Conservation (phyloP, 179 eudicot species). For the Dionaea muscipula region DNA sequence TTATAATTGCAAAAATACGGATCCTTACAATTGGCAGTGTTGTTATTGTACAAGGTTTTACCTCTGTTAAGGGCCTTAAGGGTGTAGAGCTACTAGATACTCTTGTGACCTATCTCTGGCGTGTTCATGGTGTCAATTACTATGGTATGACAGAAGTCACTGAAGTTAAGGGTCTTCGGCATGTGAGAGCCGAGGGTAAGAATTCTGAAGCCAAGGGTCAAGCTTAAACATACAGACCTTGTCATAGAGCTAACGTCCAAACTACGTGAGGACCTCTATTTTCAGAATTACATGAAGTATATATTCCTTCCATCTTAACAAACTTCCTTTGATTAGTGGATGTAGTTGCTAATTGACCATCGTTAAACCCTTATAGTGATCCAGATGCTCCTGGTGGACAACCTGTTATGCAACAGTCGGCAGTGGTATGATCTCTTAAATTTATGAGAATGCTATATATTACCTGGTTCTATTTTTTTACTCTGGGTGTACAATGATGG, state of each 20-base stretch:
- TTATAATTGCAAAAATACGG: no score
- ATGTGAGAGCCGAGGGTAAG: slow-evolving; percentile 80
- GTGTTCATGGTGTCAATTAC: slow-evolving; percentile 91
- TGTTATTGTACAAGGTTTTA: slow-evolving; percentile 62
- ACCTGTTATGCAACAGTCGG: slow-evolving; percentile 81
- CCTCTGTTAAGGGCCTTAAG: slow-evolving; percentile 85
- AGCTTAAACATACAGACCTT: slow-evolving; percentile 81
- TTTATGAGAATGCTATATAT: not conserved
- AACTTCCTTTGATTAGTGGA: not conserved
- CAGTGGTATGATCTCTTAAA: slow-evolving; percentile 41
- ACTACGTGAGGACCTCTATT: slow-evolving; percentile 92
- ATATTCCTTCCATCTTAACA: slow-evolving; percentile 9
- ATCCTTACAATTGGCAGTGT: slow-evolving; percentile 86
- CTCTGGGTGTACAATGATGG: not conserved
- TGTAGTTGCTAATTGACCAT: slow-evolving; percentile 10
- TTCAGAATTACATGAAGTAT: slow-evolving; percentile 93
- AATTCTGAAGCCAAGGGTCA: slow-evolving; percentile 65
- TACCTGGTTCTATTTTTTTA: not conserved
- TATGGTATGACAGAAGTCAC: slow-evolving; percentile 69
- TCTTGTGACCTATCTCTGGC: slow-evolving; percentile 89
- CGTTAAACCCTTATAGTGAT: slow-evolving; percentile 44
- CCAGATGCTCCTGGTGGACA: slow-evolving; percentile 91
- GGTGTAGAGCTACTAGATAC: slow-evolving; percentile 92
- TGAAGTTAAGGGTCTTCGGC: slow-evolving; percentile 84
- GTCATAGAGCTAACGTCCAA: slow-evolving; percentile 68